Conservation (phyloP, 371 early-diverging fungal genomes). For the Mortierella sp. region DNA sequence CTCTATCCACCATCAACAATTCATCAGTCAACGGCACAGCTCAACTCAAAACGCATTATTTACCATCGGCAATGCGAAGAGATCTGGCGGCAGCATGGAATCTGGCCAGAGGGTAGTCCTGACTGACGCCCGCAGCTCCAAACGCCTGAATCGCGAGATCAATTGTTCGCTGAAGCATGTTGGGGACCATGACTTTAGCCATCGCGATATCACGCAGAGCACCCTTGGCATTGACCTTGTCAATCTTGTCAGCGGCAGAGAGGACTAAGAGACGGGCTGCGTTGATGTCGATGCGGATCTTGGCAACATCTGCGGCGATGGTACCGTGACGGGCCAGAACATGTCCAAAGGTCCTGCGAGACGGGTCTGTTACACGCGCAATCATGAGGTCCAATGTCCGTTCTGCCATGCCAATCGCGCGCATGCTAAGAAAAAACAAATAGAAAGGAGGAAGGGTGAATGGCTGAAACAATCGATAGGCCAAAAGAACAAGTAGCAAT, state of each 20-base stretch:
- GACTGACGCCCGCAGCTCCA: conserved; percentile 94
- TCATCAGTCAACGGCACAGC: too few species aligned
- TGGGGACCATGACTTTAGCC: conserved; percentile 93
- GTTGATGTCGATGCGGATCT: conserved; percentile 92
- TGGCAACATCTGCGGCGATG: conserved; percentile 83
- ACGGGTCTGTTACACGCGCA: conserved; percentile 83
- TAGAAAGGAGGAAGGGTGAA: background rate
- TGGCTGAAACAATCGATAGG: too few species aligned
- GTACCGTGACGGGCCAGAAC: conserved; percentile 86
- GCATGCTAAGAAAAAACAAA: conserved; percentile 78
- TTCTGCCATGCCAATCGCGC: conserved; percentile 95
- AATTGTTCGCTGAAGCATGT: conserved; percentile 76
- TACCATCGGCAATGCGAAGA: conserved; percentile 94
- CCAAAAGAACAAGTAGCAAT: background rate
- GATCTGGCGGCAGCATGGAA: conserved; percentile 88
- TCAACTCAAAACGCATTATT: conserved; percentile 75
- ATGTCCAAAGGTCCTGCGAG: conserved; percentile 91
- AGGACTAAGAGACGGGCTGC: conserved; percentile 90
- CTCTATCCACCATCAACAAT: too few species aligned
- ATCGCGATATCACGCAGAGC: conserved; percentile 94
- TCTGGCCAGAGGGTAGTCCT: conserved; percentile 88
- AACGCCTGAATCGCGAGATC: conserved; percentile 94
- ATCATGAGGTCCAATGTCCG: conserved; percentile 91
- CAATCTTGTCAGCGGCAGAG: conserved; percentile 92
- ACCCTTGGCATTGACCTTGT: conserved; percentile 86